phyloP scores from a whole-genome alignment of 345 rosid species.

The Combretum micranthum region DNA sequence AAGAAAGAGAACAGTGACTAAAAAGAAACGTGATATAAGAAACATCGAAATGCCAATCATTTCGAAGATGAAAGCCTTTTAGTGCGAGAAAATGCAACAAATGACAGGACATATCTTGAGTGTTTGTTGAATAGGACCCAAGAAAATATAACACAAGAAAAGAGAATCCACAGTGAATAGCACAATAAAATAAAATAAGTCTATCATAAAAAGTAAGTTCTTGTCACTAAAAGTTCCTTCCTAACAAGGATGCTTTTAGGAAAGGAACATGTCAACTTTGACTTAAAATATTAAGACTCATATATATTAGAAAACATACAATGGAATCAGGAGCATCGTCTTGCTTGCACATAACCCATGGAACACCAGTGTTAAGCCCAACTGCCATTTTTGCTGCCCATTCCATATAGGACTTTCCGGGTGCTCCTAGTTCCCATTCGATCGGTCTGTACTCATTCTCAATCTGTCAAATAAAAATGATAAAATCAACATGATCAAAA shows the following conservation, averaged over 20 bases:
- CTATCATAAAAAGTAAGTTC: constrained; percentile 4
- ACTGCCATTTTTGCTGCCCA: constrained; percentile 97
- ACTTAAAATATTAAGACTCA: constrained; percentile 2
- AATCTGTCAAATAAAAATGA: constrained; percentile 35
- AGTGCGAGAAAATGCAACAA: no score
- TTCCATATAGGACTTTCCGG: constrained; percentile 66
- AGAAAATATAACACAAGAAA: no score
- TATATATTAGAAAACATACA: constrained; percentile 26
- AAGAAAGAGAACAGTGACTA: no score
- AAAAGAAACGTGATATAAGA: no score
- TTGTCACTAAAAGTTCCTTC: no score
- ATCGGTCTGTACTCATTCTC: constrained; percentile 93
- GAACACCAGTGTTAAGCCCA: constrained; percentile 81
- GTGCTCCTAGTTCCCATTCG: constrained; percentile 80
- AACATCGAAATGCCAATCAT: no score
- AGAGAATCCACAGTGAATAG: no score
- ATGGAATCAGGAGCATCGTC: constrained; percentile 91
- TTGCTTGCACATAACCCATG: constrained; percentile 99
- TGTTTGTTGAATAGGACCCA: no score
- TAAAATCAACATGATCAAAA: not conserved
- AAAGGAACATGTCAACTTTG: not conserved
- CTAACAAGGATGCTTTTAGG: not conserved
- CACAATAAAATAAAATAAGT: no score
- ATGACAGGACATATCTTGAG: no score
- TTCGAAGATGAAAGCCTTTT: no score